These are phyloP conservation scores for Pelargonium citronellum DNA, from an alignment of 441 rosid species.

Conservation along the genomic window DNA sequence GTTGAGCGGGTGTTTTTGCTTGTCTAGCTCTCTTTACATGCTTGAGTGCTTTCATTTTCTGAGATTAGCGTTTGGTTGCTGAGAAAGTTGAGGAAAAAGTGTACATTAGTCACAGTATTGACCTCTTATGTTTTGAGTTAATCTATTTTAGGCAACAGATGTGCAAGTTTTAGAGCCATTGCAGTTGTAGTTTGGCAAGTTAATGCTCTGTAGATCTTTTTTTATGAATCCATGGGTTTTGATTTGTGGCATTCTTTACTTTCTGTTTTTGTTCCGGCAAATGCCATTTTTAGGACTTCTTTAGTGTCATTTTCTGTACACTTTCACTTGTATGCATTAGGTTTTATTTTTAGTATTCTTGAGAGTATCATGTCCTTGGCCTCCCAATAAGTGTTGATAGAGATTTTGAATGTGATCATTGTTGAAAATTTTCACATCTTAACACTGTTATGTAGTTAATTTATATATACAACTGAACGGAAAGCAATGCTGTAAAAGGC, in stretches of 20 bases:
- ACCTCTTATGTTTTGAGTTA: not conserved
- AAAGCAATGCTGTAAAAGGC: not conserved
- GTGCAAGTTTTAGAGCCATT: not conserved
- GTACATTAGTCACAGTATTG: not conserved
- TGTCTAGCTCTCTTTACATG: not conserved
- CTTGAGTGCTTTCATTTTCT: not conserved
- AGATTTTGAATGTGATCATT: not conserved
- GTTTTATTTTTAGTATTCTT: not conserved
- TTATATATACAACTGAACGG: not conserved
- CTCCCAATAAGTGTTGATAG: not conserved
- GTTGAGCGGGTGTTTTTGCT: not conserved
- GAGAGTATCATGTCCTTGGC: not conserved
- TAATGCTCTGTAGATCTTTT: not conserved
- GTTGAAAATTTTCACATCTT: not conserved
- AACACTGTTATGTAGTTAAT: too few species aligned
- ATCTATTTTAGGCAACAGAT: too few species aligned
- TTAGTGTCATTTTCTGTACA: not conserved
- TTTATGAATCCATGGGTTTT: not conserved
- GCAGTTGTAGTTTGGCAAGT: not conserved
- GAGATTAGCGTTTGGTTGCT: slow-evolving; percentile 18
- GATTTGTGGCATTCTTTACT: not conserved
- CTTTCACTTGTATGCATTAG: not conserved
- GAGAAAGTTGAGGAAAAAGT: slow-evolving; percentile 11
- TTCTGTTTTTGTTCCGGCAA: not conserved
- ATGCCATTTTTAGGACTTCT: not conserved